Evolutionary conservation across 2,329 filamentous ascomycete genomes (phyloP).

Genomic region (Penicillium concentricum): DNA sequence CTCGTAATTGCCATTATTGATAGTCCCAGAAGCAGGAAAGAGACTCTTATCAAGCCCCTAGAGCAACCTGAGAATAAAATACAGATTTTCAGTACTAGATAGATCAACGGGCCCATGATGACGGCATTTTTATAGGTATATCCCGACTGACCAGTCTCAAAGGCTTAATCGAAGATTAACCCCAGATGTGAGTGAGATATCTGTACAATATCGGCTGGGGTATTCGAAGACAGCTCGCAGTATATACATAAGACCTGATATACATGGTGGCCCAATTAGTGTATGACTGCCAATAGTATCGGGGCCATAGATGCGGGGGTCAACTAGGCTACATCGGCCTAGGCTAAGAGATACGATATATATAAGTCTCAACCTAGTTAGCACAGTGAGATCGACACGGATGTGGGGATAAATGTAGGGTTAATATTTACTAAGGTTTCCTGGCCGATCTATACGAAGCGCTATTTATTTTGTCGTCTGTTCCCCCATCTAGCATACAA

Average conservation of each 20-base stretch:
- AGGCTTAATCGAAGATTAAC: not conserved
- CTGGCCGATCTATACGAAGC: not conserved
- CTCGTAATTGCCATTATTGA: slow-evolving; percentile 37
- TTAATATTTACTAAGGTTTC: not conserved
- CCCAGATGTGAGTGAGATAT: not conserved
- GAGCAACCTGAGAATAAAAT: not conserved
- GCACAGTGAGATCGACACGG: not conserved
- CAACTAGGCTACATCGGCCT: not conserved
- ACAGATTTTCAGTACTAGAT: not conserved
- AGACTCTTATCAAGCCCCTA: slow-evolving; percentile 29
- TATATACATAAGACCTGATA: not conserved
- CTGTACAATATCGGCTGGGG: not conserved
- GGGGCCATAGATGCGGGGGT: not conserved
- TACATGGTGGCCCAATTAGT: not conserved
- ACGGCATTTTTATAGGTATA: not conserved
- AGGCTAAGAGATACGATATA: not conserved
- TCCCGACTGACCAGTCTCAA: not conserved
- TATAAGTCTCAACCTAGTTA: not conserved
- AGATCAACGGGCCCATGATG: not conserved
- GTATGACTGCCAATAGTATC: not conserved
- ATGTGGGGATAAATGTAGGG: not conserved
- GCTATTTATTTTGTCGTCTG: not conserved
- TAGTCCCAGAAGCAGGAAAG: slow-evolving; percentile 24
- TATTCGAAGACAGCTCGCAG: not conserved
- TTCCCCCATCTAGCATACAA: not conserved